Evolutionary conservation across 768 basidiomycete genomes (phyloP).

Genomic region (Tulasnella sp.): DNA sequence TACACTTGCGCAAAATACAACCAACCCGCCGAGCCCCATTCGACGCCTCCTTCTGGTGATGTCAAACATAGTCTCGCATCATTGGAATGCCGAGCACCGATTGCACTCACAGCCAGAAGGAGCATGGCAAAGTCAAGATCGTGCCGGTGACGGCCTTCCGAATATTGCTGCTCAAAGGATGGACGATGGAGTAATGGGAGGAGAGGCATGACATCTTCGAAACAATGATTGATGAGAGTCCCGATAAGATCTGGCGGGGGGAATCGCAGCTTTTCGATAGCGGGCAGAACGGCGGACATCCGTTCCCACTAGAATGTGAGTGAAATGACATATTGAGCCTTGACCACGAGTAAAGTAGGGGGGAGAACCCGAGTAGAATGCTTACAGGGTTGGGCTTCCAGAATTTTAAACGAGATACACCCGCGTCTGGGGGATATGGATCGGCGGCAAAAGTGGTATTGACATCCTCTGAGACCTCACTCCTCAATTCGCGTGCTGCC

Average conservation of each 20-base stretch:
- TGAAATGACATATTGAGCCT: too few species aligned
- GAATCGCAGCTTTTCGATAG: constrained; percentile 30
- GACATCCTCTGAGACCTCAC: constrained; percentile 32
- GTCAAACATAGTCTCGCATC: constrained; percentile 44
- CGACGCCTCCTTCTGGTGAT: constrained; percentile 17
- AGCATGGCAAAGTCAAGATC: constrained; percentile 45
- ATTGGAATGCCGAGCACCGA: constrained; percentile 44
- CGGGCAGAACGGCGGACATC: constrained; percentile 14
- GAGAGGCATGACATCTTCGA: constrained; percentile 42
- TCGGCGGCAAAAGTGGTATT: constrained; percentile 39
- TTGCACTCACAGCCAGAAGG: constrained; percentile 59
- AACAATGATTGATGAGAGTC: constrained; percentile 52
- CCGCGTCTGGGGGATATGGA: constrained; percentile 37
- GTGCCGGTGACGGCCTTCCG: constrained; percentile 37
- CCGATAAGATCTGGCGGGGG: constrained; percentile 51
- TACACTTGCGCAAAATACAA: constrained; percentile 53
- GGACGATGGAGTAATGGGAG: constrained; percentile 63
- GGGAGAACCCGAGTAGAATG: constrained; percentile 17
- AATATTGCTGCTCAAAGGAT: constrained; percentile 47
- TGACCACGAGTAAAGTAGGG: too few species aligned
- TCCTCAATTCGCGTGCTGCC: constrained; percentile 47
- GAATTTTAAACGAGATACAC: constrained; percentile 8
- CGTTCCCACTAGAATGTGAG: constrained; percentile 29
- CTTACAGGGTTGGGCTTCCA: constrained; percentile 8
- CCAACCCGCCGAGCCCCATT: constrained; percentile 49